phyloP scores from a whole-genome alignment of 768 basidiomycete species.

The Rhizopogon sp. region DNA sequence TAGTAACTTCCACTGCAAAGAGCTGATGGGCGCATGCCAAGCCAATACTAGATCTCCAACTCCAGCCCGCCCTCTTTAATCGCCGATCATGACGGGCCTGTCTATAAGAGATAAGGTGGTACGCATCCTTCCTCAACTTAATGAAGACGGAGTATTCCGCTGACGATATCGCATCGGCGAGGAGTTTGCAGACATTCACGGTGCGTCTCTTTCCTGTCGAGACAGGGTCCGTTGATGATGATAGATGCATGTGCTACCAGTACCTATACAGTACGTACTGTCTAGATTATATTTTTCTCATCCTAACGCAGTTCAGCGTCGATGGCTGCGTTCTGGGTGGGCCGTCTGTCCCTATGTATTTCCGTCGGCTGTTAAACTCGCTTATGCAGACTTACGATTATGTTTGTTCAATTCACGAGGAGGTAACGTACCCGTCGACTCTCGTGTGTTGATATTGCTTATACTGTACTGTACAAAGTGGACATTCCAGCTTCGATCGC shows the following conservation, averaged over 20 bases:
- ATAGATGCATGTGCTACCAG: not conserved
- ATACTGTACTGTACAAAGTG: not conserved
- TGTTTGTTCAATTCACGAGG: not conserved
- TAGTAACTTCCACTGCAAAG: too few relatives aligned
- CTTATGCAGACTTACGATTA: not conserved
- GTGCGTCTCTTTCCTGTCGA: not conserved
- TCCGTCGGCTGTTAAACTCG: not conserved
- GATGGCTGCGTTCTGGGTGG: not conserved
- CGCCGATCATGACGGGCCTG: too few relatives aligned
- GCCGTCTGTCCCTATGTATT: not conserved
- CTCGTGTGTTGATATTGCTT: not conserved
- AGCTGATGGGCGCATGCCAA: too few relatives aligned
- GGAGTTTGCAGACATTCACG: not conserved
- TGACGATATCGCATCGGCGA: not conserved
- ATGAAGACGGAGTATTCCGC: not conserved
- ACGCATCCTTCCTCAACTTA: too few relatives aligned
- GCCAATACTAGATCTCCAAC: too few relatives aligned
- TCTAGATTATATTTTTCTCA: not conserved
- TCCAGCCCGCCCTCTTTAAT: too few relatives aligned
- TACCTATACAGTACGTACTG: not conserved
- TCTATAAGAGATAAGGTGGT: too few relatives aligned
- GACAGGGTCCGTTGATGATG: not conserved
- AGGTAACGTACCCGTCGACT: not conserved
- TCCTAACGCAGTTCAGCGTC: not conserved
- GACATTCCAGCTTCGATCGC: not conserved